Conservation (phyloP, 257 asterid species). For the Solanum etuberosum region DNA sequence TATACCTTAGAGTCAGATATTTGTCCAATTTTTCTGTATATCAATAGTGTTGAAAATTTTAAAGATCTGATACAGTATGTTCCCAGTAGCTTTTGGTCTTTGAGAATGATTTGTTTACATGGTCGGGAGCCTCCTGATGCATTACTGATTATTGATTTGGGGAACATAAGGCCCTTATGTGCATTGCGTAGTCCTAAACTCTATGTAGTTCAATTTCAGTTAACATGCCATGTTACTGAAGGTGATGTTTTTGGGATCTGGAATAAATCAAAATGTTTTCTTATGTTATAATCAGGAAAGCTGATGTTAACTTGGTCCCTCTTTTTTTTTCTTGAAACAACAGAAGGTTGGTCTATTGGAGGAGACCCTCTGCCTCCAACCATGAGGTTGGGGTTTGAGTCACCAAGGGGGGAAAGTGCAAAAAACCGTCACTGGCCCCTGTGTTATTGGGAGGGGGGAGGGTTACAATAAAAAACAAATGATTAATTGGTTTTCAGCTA, state of each 20-base stretch:
- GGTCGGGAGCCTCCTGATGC: not conserved
- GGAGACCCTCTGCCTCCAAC: not conserved
- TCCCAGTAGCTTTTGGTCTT: not conserved
- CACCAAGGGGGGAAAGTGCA: not conserved
- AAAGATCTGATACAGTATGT: not conserved
- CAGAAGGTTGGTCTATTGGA: not conserved
- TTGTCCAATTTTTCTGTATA: not conserved
- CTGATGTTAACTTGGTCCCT: not conserved
- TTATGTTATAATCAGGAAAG: not conserved
- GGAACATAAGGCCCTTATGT: not conserved
- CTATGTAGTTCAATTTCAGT: not conserved
- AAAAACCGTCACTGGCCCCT: not conserved
- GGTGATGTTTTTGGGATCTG: not conserved
- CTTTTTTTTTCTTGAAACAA: not conserved
- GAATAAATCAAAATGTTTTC: not conserved
- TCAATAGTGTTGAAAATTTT: not conserved
- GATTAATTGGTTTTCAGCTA: not conserved
- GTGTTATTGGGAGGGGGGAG: not conserved
- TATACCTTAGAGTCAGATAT: not conserved
- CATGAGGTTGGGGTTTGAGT: not conserved
- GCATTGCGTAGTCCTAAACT: not conserved
- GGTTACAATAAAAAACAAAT: not conserved
- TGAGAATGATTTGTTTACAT: not conserved
- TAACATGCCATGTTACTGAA: not conserved
- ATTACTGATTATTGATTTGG: not conserved